Conservation (phyloP, 257 asterid species). For the Anisodus tanguticus region DNA sequence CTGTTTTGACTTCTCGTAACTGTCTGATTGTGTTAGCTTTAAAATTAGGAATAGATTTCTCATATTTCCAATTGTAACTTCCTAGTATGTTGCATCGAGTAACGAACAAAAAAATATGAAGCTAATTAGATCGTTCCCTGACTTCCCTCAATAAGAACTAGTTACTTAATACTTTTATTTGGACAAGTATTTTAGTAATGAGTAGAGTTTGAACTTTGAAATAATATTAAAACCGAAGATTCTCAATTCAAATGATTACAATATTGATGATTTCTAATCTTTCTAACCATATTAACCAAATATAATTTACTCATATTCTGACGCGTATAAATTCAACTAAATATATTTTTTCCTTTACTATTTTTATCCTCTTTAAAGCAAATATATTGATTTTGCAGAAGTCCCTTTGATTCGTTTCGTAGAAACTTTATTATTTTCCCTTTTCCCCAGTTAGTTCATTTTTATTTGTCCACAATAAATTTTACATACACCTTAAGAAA, state of each 20-base stretch:
- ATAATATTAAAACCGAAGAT: neutral
- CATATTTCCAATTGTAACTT: neutral
- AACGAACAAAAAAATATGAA: no score
- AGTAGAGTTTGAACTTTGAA: neutral
- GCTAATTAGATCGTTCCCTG: no score
- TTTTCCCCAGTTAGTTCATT: no score
- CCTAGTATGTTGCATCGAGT: no score
- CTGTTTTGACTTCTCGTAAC: slow-evolving; percentile 10
- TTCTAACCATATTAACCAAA: no score
- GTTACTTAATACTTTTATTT: no score
- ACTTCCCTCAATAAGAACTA: neutral
- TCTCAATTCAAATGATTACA: neutral
- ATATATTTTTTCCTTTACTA: neutral
- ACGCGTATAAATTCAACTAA: neutral
- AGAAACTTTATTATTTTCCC: neutral
- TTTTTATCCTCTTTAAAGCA: neutral
- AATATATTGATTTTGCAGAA: neutral
- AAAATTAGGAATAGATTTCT: no score
- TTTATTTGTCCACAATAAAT: no score
- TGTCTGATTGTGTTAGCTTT: neutral
- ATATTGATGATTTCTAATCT: no score
- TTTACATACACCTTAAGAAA: no score
- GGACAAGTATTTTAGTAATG: neutral
- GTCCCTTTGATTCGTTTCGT: neutral
- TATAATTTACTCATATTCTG: neutral